Percentiles rank a stretch among this genome's conserved stretches.
Evolutionary conservation across 192 early-diverging fungal genomes (phyloP).

Genomic region (Allomyces macrogynus): DNA sequence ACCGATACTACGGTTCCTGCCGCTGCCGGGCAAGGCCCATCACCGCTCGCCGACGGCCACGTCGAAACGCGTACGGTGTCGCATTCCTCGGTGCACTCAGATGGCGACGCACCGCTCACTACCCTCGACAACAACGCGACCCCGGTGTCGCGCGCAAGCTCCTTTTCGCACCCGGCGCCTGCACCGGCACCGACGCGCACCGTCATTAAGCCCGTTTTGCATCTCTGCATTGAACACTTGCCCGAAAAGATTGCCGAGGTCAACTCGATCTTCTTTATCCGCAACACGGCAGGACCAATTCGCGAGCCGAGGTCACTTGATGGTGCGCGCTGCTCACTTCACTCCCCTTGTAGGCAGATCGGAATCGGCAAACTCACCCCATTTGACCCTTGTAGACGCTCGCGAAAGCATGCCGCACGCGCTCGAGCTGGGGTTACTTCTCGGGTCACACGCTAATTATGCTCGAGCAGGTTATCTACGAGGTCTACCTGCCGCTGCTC

Average conservation of each 20-base stretch:
- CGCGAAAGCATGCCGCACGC: conserved; percentile 9
- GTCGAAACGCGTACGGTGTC: too few relatives aligned
- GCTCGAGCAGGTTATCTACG: conserved; percentile 31
- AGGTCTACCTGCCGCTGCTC: conserved; percentile 33
- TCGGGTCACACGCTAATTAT: conserved; percentile 28
- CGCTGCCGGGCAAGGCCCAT: too few relatives aligned
- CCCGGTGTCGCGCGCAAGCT: too few relatives aligned
- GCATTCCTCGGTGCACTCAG: too few relatives aligned
- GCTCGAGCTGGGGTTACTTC: conserved; percentile 33
- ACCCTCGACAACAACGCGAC: too few relatives aligned
- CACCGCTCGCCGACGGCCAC: too few relatives aligned
- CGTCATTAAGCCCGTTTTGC: conserved; percentile 4
- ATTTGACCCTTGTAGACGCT: conserved; percentile 13
- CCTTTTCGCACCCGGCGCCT: too few relatives aligned
- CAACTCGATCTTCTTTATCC: conserved; percentile 31
- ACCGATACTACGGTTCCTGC: too few relatives aligned
- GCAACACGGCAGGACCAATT: conserved; percentile 21
- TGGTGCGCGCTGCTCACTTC: conserved; percentile 5
- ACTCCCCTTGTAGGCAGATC: too few relatives aligned
- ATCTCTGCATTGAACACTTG: conserved; percentile 19
- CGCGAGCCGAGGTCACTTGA: conserved; percentile 12
- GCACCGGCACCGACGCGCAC: too few relatives aligned
- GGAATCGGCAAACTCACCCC: too few relatives aligned
- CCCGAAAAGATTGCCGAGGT: conserved; percentile 31
- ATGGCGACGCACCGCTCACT: too few relatives aligned